These are phyloP conservation scores for Pascua sp. DNA, from an alignment of 1,284 basidiomycete genomes.

Conservation along the genomic window DNA sequence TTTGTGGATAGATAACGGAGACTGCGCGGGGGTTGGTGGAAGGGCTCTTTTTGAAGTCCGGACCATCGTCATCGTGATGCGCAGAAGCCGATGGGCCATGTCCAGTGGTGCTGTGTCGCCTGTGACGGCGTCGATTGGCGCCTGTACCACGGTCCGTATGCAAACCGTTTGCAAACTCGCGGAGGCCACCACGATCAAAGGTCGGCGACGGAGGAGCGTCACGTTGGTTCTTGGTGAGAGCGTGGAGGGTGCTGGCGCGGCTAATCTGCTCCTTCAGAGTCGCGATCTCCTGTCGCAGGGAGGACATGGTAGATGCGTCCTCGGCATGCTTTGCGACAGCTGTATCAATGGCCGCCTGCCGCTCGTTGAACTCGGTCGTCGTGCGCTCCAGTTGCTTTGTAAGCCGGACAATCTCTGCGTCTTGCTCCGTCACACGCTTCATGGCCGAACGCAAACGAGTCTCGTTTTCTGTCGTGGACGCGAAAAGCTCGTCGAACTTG, in stretches of 20 bases:
- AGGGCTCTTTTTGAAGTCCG: slow-evolving; percentile 60
- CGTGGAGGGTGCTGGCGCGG: slow-evolving; percentile 82
- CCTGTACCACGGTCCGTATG: slow-evolving; percentile 45
- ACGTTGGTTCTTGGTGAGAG: slow-evolving; percentile 60
- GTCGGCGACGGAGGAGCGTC: slow-evolving; percentile 74
- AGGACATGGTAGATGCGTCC: slow-evolving; percentile 77
- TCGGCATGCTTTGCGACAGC: slow-evolving; percentile 61
- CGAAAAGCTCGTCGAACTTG: slow-evolving; percentile 72
- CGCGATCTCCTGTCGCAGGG: slow-evolving; percentile 87
- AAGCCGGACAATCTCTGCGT: slow-evolving; percentile 74
- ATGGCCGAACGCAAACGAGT: slow-evolving; percentile 72
- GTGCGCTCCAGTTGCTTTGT: slow-evolving; percentile 64
- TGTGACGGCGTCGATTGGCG: slow-evolving; percentile 54
- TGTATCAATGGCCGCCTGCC: slow-evolving; percentile 59
- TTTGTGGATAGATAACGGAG: slow-evolving; percentile 77
- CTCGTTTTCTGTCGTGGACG: slow-evolving; percentile 77
- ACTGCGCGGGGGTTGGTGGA: slow-evolving; percentile 80
- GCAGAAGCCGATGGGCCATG: slow-evolving; percentile 14
- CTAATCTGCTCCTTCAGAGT: slow-evolving; percentile 91
- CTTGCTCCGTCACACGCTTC: slow-evolving; percentile 72
- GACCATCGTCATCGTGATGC: slow-evolving; percentile 11
- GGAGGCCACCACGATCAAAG: slow-evolving; percentile 27
- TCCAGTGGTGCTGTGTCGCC: slow-evolving; percentile 45
- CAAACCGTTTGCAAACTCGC: slow-evolving; percentile 62
- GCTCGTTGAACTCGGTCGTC: slow-evolving; percentile 67